Conservation (phyloP, 75 land plant species). For the Adiantum capillusveneris region DNA sequence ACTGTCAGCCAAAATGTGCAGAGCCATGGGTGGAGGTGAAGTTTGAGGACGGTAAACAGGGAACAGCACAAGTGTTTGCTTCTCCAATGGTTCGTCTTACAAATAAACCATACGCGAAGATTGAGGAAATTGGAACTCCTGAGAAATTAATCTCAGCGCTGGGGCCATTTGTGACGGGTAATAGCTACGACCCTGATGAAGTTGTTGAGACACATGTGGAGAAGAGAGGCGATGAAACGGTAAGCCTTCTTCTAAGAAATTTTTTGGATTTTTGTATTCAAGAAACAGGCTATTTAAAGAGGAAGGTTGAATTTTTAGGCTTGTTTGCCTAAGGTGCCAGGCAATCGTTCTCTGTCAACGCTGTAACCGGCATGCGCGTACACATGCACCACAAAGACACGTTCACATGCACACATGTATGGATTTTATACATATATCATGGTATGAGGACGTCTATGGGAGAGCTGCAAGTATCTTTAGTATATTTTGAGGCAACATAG, state of each 20-base stretch:
- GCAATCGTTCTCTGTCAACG: too few species aligned
- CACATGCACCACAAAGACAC: too few species aligned
- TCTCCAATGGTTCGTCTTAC: slow-evolving; percentile 97
- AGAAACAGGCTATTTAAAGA: too few species aligned
- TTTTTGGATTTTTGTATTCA: too few species aligned
- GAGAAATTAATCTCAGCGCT: slow-evolving; percentile 89
- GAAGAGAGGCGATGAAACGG: slow-evolving; percentile 58
- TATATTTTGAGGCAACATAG: too few species aligned
- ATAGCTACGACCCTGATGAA: slow-evolving; percentile 87
- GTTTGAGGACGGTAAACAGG: slow-evolving; percentile 85
- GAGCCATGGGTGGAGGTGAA: slow-evolving; percentile 99
- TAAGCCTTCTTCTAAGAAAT: slow-evolving; percentile 33
- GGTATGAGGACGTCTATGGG: too few species aligned
- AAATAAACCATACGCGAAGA: slow-evolving; percentile 86
- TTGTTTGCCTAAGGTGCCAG: too few species aligned
- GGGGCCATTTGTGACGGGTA: slow-evolving; percentile 97
- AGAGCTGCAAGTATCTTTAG: too few species aligned
- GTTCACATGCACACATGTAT: too few species aligned
- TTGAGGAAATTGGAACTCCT: slow-evolving; percentile 92
- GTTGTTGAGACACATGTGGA: slow-evolving; percentile 74
- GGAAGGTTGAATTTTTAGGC: too few species aligned
- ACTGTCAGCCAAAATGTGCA: slow-evolving; percentile 99
- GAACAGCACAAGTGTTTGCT: slow-evolving; percentile 86
- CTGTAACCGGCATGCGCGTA: too few species aligned
- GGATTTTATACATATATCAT: too few species aligned